Conservation (phyloP, 2,329 filamentous ascomycete species). For the Zymoseptoria tritici region DNA sequence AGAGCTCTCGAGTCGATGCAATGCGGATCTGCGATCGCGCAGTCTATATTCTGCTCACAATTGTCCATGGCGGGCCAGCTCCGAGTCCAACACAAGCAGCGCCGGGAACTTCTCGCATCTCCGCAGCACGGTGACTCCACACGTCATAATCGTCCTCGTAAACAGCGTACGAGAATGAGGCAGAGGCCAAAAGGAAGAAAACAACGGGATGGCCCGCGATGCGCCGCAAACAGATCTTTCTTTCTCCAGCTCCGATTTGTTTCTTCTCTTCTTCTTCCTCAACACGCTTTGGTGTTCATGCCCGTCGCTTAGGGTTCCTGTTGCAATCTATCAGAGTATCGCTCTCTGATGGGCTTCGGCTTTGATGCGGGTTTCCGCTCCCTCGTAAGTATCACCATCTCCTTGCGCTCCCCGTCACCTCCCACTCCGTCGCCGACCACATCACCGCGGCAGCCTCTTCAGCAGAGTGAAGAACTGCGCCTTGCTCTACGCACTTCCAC, state of each 20-base stretch:
- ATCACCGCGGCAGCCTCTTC: no score
- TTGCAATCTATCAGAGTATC: not conserved
- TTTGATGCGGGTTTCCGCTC: not conserved
- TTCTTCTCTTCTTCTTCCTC: not conserved
- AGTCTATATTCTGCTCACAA: no score
- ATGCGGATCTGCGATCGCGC: no score
- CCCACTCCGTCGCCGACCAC: not conserved
- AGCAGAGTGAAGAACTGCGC: no score
- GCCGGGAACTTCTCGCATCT: no score
- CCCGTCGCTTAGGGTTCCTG: not conserved
- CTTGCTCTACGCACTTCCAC: no score
- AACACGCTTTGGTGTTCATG: not conserved
- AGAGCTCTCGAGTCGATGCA: no score
- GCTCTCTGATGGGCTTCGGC: not conserved
- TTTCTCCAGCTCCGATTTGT: not conserved
- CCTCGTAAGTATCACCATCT: not conserved
- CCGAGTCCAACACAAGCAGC: no score
- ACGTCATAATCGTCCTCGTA: not conserved
- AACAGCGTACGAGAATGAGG: not conserved
- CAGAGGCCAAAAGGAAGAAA: not conserved
- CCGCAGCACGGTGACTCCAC: not conserved
- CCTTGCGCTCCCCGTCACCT: not conserved
- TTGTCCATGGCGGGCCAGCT: no score
- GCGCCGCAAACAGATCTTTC: not conserved
- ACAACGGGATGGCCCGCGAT: not conserved